Conservation (phyloP, 1,284 basidiomycete genomes). For the Microbotryum lychnidis-dioicae region DNA sequence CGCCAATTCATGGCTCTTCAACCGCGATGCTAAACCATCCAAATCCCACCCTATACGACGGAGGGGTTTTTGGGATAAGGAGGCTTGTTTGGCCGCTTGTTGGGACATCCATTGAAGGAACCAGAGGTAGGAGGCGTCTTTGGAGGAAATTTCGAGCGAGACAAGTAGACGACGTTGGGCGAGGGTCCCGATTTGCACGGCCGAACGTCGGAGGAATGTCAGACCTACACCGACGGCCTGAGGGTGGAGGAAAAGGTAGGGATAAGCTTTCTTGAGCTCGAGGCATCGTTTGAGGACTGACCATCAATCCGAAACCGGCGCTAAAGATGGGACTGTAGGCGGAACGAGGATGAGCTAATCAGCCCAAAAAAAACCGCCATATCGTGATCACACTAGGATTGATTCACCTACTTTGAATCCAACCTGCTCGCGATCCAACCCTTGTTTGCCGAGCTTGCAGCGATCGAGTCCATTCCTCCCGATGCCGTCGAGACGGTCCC, state of each 20-base stretch:
- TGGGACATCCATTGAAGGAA: slow-evolving; percentile 93
- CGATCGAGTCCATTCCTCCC: too few relatives aligned
- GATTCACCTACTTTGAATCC: too few relatives aligned
- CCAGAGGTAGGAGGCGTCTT: slow-evolving; percentile 92
- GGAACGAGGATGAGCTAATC: not conserved
- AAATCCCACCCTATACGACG: slow-evolving; percentile 5
- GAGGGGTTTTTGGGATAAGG: slow-evolving; percentile 6
- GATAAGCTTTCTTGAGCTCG: not conserved
- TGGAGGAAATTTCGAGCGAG: slow-evolving; percentile 91
- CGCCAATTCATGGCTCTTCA: slow-evolving; percentile 80
- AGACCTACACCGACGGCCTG: slow-evolving; percentile 80
- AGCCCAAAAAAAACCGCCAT: too few relatives aligned
- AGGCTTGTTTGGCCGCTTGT: slow-evolving; percentile 35
- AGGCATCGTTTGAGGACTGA: slow-evolving; percentile 39
- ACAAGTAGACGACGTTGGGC: slow-evolving; percentile 86
- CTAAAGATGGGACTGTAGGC: slow-evolving; percentile 77
- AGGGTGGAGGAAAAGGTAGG: not conserved
- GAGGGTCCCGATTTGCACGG: slow-evolving; percentile 60
- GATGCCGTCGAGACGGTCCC: too few relatives aligned
- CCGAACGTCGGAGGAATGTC: slow-evolving; percentile 61
- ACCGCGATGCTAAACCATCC: slow-evolving; percentile 45
- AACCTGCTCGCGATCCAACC: too few relatives aligned
- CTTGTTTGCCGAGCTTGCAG: too few relatives aligned
- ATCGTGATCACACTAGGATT: too few relatives aligned
- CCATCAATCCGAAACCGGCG: slow-evolving; percentile 93